Evolutionary conservation across 768 basidiomycete genomes (phyloP), one percentile per base, ranked within the genome.

Genomic region (Tulasnella sp.): DNA sequence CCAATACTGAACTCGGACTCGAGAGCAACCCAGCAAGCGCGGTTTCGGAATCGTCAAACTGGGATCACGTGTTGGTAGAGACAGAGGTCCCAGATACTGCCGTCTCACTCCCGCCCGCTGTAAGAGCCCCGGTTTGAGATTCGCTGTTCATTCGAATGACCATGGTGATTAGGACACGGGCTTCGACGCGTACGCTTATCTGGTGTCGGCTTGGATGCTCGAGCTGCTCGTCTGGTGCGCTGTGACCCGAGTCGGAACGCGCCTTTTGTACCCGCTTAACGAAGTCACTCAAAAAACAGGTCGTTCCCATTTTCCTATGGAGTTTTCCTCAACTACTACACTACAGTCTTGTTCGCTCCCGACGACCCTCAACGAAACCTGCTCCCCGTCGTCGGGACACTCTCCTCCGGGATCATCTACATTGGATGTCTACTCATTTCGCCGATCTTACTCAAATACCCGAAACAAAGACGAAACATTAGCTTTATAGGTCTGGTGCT

Each of bases 161-260:
- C 31, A 49, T 1, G 7, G 31, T 17, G 9, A 5, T 64, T 8
- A 76, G 75, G 75, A 76, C 68, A 29, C 75, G 17, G 75, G 75
- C 25, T 76, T 76, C 39, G 64, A 76, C n/a, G 75, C 75, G n/a
- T 76, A 70, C 17, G 75, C 75, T 6, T 76, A 69, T 67, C 36
- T 76, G 19, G 64, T 31, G 19, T 76, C 75, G 29, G 75, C 75
- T 34, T 76, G 69, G 29, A 54, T 52, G 6, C 39, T 76, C 38
- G 75, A 76, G 40, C 49, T 76, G 7, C 75, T 76, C 19, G 75
- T 76, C 25, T 76, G 75, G 75, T 76, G 12, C 5, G 75, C 40
- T 12, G 14, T 3, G 25, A 29, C 29, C 29, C 15, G 9, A 64
- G 15, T n/a, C n/a, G n/a, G 6, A 2, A 64, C 11, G 15, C 58